Evolutionary conservation across 495 filamentous ascomycete genomes (phyloP).

Genomic region (Podospora bellae-mahoneyi): DNA sequence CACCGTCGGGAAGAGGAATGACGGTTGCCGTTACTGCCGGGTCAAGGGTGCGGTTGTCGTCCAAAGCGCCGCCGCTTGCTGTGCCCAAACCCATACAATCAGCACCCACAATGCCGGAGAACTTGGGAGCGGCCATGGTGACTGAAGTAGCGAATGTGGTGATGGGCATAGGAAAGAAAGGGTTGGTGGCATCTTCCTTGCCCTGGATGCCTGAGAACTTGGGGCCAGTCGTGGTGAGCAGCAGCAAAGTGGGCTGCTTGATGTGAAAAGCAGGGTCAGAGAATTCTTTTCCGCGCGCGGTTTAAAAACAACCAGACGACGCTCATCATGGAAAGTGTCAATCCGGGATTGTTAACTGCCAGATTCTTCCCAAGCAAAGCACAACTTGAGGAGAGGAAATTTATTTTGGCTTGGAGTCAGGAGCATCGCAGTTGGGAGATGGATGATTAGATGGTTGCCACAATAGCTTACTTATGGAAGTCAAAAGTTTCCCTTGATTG

Average conservation of each 20-base stretch:
- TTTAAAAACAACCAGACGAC: background rate
- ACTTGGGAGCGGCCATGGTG: background rate
- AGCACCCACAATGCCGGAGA: background rate
- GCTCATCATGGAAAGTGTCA: background rate
- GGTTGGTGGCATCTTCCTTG: background rate
- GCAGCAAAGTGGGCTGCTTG: background rate
- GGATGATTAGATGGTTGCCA: background rate
- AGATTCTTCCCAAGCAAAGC: background rate
- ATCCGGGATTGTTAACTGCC: background rate
- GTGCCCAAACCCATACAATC: background rate
- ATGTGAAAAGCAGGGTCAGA: background rate
- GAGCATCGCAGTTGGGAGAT: background rate
- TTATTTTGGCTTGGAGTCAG: background rate
- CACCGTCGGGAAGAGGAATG: background rate
- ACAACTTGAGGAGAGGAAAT: background rate
- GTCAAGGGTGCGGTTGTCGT: background rate
- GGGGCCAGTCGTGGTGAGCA: background rate
- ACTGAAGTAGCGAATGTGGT: background rate
- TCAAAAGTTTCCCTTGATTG: no score
- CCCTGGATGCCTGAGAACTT: background rate
- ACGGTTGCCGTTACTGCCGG: background rate
- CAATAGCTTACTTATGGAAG: background rate
- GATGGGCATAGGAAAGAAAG: background rate
- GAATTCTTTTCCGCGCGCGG: background rate
- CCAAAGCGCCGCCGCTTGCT: background rate